phyloP scores from a whole-genome alignment of 2,329 filamentous ascomycete species.

The Aureobasidium melanogenum region DNA sequence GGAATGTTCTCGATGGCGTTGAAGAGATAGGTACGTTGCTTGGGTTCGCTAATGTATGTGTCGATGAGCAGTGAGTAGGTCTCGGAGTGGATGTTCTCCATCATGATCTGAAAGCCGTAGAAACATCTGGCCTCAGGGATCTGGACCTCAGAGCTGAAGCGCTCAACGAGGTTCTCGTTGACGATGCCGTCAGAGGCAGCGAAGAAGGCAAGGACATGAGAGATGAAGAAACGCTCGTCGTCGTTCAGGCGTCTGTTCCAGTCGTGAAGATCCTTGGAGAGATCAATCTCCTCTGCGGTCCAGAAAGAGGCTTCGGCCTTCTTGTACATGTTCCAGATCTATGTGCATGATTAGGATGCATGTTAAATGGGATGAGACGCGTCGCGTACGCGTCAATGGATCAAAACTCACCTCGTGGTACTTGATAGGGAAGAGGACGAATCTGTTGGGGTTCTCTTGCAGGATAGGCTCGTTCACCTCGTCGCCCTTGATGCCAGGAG shows the following conservation, averaged over 20 bases:
- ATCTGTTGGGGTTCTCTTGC: conserved; percentile 90
- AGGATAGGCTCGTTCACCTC: conserved; percentile 85
- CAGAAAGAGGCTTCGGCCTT: conserved; percentile 99
- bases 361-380: conserved; percentile 47
- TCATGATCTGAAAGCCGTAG: conserved; percentile 99
- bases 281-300: conserved; percentile 98
- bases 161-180: conserved; percentile 98
- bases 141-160: conserved; percentile 95
- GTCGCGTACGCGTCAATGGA: conserved; percentile 44
- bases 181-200: conserved; percentile 97
- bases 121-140: conserved; percentile 98
- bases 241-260: conserved; percentile 98
- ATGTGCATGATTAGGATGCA: conserved; percentile 31
- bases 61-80: conserved; percentile 99
- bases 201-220: conserved; percentile 97
- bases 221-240: conserved; percentile 97
- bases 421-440: conserved; percentile 98
- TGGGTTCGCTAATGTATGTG: conserved; percentile 97
- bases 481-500: conserved; percentile 48
- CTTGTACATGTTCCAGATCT: conserved; percentile 99
- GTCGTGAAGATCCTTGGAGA: conserved; percentile 97
- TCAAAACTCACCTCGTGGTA: conserved; percentile 81
- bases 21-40: conserved; percentile 89
- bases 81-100: conserved; percentile 99
- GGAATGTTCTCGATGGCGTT: conserved; percentile 99